phyloP scores from a whole-genome alignment of 2,329 filamentous ascomycete species.

The Alternaria sp. region DNA sequence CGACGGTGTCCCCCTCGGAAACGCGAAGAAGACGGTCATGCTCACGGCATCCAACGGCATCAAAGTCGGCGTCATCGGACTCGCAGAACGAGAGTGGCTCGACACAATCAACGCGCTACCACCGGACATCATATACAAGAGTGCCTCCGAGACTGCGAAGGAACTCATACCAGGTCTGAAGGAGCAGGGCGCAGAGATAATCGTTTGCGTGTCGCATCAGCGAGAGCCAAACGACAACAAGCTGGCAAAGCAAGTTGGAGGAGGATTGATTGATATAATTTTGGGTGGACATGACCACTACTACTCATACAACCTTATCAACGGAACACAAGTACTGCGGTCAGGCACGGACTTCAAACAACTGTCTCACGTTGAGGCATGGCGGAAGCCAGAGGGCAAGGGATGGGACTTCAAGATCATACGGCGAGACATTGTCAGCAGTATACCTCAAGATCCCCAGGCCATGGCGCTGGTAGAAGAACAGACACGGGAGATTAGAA shows the following conservation, averaged over 20 bases:
- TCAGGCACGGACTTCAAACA: conserved; percentile 94
- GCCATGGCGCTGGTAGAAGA: conserved; percentile 71
- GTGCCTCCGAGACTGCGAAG: conserved; percentile 77
- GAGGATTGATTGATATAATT: conserved; percentile 82
- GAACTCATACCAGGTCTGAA: conserved; percentile 78
- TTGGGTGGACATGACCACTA: conserved; percentile 91
- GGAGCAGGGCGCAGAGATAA: conserved; percentile 79
- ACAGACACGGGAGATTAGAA: conserved; percentile 76
- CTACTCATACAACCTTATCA: conserved; percentile 80
- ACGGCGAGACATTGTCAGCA: conserved; percentile 75
- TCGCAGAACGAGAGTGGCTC: conserved; percentile 88
- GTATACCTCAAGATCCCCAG: conserved; percentile 69
- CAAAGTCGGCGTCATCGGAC: conserved; percentile 84
- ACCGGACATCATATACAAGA: conserved; percentile 82
- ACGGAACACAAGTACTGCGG: conserved; percentile 83
- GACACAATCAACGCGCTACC: conserved; percentile 88
- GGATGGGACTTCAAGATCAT: conserved; percentile 83
- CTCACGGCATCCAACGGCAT: conserved; percentile 83
- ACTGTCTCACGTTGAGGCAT: conserved; percentile 84
- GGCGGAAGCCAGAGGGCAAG: conserved; percentile 61
- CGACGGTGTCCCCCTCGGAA: conserved; percentile 75
- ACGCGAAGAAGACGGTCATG: conserved; percentile 78
- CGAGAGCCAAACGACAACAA: conserved; percentile 91
- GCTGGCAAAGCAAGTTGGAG: conserved; percentile 74
- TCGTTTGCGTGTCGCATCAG: conserved; percentile 85